Evolutionary conservation across 2,329 filamentous ascomycete species (phyloP), one percentile per base, ranked within the genome.

Genomic region (Drechslerella dactyloides): DNA sequence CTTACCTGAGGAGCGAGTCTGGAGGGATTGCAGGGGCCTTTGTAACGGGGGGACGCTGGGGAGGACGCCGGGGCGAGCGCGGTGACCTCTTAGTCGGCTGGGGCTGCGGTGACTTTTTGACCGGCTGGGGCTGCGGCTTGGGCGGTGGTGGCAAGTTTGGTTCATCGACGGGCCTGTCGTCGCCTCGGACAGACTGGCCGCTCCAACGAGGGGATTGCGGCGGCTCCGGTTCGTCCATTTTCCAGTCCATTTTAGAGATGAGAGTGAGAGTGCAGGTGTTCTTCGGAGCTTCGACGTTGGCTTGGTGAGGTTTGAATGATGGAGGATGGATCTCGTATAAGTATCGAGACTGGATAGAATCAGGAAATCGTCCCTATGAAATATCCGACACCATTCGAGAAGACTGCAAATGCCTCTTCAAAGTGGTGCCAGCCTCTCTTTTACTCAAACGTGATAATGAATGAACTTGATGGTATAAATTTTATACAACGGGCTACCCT

Each of bases 1-100:
- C 27, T 15, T 42, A 69, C 65, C 19, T 58, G 19, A 70, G 19
- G 2, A 70, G 60, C 0, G 66, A 64, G 23, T 63, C 66, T 8
- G n/a, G 15, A 15, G 53, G 37, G n/a, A 46, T 42, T n/a, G 27
- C 4, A 0, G 64, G 64, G 8, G 27, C 30, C 21, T 24, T 56
- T 27, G 51, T 6, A 42, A 42, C 44, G 23, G 46, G 24, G 17
- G 44, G 65, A 15, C 19, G 58, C 27, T 35, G 37, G 8, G 13
- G 10, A 27, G 33, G 53, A 21, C 33, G 19, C 15, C 27, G 24
- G 46, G 46, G 19, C 15, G 8, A 27, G 8, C 8, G 27, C 8
- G 27, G 27, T 8, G 27, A 33, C 27, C 4, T 4, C 8, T 33
- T 33, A n/a, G n/a, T n/a, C 27, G 53, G 27, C 35, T 19, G 19